Percentiles rank a stretch among this genome's conserved stretches.
phyloP scores from a whole-genome alignment of 768 basidiomycete species.

The Termitomyces eurrhizus region DNA sequence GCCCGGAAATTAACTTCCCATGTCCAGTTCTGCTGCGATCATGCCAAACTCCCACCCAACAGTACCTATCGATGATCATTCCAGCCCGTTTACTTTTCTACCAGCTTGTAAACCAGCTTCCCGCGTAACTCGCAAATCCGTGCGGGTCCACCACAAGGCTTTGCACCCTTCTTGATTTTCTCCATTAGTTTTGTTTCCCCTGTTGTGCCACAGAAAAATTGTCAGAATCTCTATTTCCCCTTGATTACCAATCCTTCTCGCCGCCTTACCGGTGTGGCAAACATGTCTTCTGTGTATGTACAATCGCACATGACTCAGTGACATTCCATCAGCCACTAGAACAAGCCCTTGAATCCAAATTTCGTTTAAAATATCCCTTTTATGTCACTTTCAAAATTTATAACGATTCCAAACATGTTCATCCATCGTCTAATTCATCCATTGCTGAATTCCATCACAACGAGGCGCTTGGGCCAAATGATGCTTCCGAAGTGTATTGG shows the following conservation, averaged over 20 bases:
- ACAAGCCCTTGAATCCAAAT: neutral
- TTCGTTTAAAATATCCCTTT: neutral
- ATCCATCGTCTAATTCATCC: neutral
- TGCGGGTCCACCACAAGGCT: slow-evolving; percentile 5
- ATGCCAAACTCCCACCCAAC: slow-evolving; percentile 9
- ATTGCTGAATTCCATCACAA: slow-evolving; percentile 8
- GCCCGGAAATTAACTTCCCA: slow-evolving; percentile 33
- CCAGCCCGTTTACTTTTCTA: neutral
- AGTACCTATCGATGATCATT: slow-evolving; percentile 16
- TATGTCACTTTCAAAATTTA: neutral
- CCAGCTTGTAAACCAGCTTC: neutral
- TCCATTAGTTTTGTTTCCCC: slow-evolving; percentile 7
- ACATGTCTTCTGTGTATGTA: neutral
- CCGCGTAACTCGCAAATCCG: neutral
- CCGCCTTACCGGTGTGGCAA: neutral
- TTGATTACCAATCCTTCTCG: slow-evolving; percentile 7
- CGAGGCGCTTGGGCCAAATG: slow-evolving; percentile 1
- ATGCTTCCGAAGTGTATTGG: neutral
- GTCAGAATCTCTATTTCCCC: neutral
- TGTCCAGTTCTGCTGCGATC: slow-evolving; percentile 19
- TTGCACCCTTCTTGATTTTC: slow-evolving; percentile 8
- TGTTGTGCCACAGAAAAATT: slow-evolving; percentile 6
- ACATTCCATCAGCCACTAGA: neutral
- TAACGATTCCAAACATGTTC: slow-evolving; percentile 6
- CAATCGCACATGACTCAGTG: slow-evolving; percentile 12